phyloP scores from a whole-genome alignment of 2,329 filamentous ascomycete species.

The Dothidotthia symphoricarpi region DNA sequence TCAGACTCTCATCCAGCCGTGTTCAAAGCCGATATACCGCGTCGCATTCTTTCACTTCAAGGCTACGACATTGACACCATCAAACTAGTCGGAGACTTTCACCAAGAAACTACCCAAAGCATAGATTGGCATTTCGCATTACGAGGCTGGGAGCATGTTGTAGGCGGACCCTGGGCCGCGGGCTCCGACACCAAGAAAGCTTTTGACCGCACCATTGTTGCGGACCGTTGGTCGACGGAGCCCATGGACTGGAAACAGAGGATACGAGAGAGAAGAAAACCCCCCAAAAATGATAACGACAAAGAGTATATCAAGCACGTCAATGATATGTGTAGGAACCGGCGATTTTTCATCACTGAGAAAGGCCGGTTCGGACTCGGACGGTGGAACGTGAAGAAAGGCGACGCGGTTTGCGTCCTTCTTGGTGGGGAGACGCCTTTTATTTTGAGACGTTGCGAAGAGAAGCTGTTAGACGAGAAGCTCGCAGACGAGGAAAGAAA shows the following conservation, averaged over 20 bases:
- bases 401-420: slow-evolving; percentile 5
- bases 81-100: slow-evolving; percentile 3
- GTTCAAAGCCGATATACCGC: no score
- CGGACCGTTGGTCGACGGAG: neutral
- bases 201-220: no score
- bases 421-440: slow-evolving; percentile 6
- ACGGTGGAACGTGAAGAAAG: slow-evolving; percentile 3
- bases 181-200: no score
- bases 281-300: neutral
- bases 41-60: no score
- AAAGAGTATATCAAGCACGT: neutral
- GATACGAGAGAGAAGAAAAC: neutral
- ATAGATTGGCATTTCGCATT: no score
- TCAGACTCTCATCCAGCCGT: no score
- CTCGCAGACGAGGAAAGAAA: neutral
- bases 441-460: slow-evolving; percentile 1
- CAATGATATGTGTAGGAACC: slow-evolving; percentile 1
- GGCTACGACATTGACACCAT: no score
- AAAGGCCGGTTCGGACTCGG: slow-evolving; percentile 5
- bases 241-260: slow-evolving; percentile 3
- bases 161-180: no score
- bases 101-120: no score
- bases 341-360: slow-evolving; percentile 7
- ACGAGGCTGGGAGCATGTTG: no score
- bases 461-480: neutral